Base-by-base conservation (phyloP, 495 filamentous ascomycete genomes). In the Penicillium parvum region DNA sequence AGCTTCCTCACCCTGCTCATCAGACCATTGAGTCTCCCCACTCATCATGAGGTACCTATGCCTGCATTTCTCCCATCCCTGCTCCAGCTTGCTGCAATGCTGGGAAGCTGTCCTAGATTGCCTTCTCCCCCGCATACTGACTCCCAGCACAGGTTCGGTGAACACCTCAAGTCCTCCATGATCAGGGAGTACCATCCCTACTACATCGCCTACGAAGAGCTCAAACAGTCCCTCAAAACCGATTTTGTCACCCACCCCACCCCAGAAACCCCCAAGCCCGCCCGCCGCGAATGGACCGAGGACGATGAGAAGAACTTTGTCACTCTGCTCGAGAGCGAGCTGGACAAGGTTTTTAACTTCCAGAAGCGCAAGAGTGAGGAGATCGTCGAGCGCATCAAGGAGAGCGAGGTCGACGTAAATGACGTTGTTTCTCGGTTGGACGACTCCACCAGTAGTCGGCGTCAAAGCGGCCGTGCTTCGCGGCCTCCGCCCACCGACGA, bases 311-410 rank as follows among this genome's bases (percentile, higher is more conserved):
- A 83, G 53, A 73, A 75, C 22, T 99, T 99, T 63, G 86, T 99
- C 25, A 70, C 78, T 34, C 67, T 85, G 63, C 81, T 99, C 30
- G 92, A 97, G 65, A 71, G 77, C 16, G 90, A 99, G 68, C 77
- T 99, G 20, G 92, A 97, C 46, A 96, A 96, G 64, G 92, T 99
- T 29, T 92, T 91, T 59, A 87, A 83, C 29, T 97, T 96, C 71
- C 92, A 96, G 68, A 86, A 90, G 58, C 83, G 95, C 58, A 96
- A 97, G 73, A 86, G 86, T 45, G 83, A 87, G 54, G 94, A 97
- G 66, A 96, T 97, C 44, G 83, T 90, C 36, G 78, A 88, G 43
- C 79, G 92, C 36, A 97, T 99, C 48, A 79, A 83, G 49, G 79
- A 79, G 29, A 86, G 81, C 46, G 91, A 97, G 70, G 77, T 80